Evolutionary conservation across 2,329 filamentous ascomycete species (phyloP), one percentile per base, ranked within the genome.

Genomic region (Neonectria ditissima): DNA sequence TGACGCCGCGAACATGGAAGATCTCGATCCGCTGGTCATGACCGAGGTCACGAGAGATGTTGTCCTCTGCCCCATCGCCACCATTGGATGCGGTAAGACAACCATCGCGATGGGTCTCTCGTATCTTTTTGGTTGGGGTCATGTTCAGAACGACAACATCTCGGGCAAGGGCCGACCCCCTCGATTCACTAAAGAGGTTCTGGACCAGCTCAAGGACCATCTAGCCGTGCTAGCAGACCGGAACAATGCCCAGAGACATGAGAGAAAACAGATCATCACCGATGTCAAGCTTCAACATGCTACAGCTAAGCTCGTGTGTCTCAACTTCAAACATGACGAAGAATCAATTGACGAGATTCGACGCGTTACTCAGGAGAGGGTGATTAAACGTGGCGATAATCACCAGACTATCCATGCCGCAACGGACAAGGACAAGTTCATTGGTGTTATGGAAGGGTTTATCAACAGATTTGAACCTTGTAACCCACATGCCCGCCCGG

Each of bases 91-190:
- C 75, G 96, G 96, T 59, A 99, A 99, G 84, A 99, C 96, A 0
- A 99, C 96, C 0, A 82, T 99, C 53, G 94, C 92, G 3, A 80
- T 97, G 53, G 94, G 92, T 2, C 82, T 99, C 20, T 86, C 87
- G 5, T 90, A 93, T 73, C 86, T 99, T 1, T 97, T 98, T 69
- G 88, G 86, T 58, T 98, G 94, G 92, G 95, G 93, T 16, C 94
- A 97, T 76, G 84, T 97, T 52, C 96, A 99, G 76, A 99, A 99
- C 76, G 96, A 99, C 81, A 97, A 99, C 75, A 96, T 99, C 63
- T 89, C 89, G 55, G 93, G 90, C 66, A 91, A 92, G 76, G 87
- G 86, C 59, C 92, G 95, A 37, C 91, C 93, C 3, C 88, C 91
- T 66, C 87, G 88, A 57, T 98, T 99, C 76, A 92, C 91, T 0